Percentiles rank a stretch among this genome's conserved stretches.
phyloP scores from a whole-genome alignment of 140 eudicot species.

The Senecio squalidus region DNA sequence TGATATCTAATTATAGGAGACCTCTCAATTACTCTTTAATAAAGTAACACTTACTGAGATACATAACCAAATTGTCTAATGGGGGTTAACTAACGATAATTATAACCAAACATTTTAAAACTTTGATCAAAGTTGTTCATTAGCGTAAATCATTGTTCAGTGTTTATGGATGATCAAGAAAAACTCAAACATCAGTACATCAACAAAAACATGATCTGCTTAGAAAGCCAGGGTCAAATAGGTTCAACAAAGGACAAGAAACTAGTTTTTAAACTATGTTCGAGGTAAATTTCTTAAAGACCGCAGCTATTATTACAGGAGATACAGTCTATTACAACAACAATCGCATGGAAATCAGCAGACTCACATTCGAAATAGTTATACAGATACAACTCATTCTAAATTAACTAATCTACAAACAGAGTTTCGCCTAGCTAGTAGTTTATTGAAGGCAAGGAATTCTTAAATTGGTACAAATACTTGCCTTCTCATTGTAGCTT shows the following conservation, averaged over 20 bases:
- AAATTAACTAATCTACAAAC: constrained; percentile 13
- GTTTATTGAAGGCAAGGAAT: constrained; percentile 10
- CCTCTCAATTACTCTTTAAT: no score
- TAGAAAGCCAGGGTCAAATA: not conserved
- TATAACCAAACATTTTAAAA: no score
- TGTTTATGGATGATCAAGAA: not conserved
- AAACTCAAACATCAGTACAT: not conserved
- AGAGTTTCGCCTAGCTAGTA: not conserved
- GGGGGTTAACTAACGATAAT: no score
- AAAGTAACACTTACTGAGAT: no score
- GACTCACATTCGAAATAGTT: not conserved
- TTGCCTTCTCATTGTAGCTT: constrained; percentile 1
- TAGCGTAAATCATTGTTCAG: no score
- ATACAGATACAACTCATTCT: not conserved
- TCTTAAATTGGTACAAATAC: constrained; percentile 8
- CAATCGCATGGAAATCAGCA: not conserved
- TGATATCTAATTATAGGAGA: no score
- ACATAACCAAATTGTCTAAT: no score
- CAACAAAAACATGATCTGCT: not conserved
- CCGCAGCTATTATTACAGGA: not conserved
- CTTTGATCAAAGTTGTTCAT: no score
- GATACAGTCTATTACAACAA: constrained; percentile 6
- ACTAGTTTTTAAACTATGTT: not conserved
- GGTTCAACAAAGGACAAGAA: no score
- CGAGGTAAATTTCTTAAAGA: not conserved